phyloP scores from a whole-genome alignment of 768 basidiomycete species.

The Sistotremastrum suecicum region DNA sequence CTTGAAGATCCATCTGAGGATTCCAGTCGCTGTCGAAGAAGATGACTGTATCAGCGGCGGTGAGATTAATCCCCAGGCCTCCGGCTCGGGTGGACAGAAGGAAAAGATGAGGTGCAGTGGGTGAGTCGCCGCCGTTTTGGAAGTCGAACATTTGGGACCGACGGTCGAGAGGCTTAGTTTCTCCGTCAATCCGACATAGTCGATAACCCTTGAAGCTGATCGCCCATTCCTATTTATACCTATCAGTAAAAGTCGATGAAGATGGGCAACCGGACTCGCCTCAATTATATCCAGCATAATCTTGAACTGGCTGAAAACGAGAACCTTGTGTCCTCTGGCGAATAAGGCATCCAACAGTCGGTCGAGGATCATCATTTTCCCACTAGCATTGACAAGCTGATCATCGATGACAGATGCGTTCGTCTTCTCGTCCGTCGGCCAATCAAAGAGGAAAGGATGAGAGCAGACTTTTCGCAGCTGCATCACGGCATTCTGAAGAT shows the following conservation, averaged over 20 bases:
- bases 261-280: constrained; percentile 25
- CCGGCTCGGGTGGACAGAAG: constrained; percentile 69
- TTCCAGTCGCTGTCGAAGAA: constrained; percentile 94
- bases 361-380: constrained; percentile 96
- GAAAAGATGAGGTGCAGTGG: constrained; percentile 60
- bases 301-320: constrained; percentile 89
- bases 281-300: constrained; percentile 94
- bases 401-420: constrained; percentile 55
- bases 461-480: constrained; percentile 94
- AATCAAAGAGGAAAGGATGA: constrained; percentile 83
- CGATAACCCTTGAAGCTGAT: constrained; percentile 66
- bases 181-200: constrained; percentile 88
- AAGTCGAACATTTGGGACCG: constrained; percentile 75
- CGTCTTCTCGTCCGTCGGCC: constrained; percentile 55
- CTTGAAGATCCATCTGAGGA: constrained; percentile 94
- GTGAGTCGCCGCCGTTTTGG: constrained; percentile 52
- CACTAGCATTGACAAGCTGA: constrained; percentile 72
- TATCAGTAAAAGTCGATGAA: neutral
- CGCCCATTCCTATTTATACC: constrained; percentile 65
- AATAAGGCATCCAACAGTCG: constrained; percentile 77
- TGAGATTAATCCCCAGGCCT: constrained; percentile 68
- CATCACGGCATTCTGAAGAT: constrained; percentile 91
- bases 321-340: constrained; percentile 63
- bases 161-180: constrained; percentile 67
- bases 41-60: constrained; percentile 81